Conservation (phyloP, 1,284 basidiomycete species). For the Ustilago crameri region DNA sequence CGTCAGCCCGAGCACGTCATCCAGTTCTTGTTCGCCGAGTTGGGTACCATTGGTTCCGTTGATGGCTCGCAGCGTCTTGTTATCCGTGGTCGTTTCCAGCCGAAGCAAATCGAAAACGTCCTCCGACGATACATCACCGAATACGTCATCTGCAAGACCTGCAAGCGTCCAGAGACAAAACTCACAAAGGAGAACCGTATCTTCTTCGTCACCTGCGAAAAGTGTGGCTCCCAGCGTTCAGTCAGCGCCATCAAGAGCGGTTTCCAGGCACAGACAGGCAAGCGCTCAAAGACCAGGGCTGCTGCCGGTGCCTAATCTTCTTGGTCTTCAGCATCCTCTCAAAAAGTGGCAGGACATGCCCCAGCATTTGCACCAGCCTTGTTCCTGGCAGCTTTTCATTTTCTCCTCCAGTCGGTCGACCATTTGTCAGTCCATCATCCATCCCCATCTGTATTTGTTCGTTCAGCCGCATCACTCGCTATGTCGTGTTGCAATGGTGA, state of each 20-base stretch:
- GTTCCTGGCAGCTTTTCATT: too few relatives aligned
- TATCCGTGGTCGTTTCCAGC: conserved; percentile 97
- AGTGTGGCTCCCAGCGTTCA: conserved; percentile 89
- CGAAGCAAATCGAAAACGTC: conserved; percentile 98
- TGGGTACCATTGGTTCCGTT: conserved; percentile 96
- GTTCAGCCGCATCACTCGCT: conserved; percentile 9
- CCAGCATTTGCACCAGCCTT: too few relatives aligned
- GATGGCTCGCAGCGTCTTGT: conserved; percentile 92
- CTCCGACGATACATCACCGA: conserved; percentile 96
- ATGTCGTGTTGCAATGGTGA: conserved; percentile 10
- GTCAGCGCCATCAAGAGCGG: conserved; percentile 98
- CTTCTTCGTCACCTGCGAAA: conserved; percentile 98
- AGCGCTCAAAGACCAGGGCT: conserved; percentile 63
- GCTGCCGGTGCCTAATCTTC: conserved; percentile 38
- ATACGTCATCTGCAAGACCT: conserved; percentile 99
- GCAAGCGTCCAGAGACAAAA: conserved; percentile 96
- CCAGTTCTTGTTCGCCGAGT: conserved; percentile 94
- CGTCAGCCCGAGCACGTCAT: conserved; percentile 99
- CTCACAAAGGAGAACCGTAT: conserved; percentile 98
- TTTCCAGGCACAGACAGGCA: conserved; percentile 95
- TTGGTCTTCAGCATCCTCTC: neutral
- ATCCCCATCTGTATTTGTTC: conserved; percentile 26
- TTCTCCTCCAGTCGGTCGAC: too few relatives aligned
- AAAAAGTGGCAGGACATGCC: too few relatives aligned
- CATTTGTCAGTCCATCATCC: conserved; percentile 1